Evolutionary conservation across 345 rosid species (phyloP), one percentile per base, ranked within the genome.

Genomic region (Rhodamnia rubescens): DNA sequence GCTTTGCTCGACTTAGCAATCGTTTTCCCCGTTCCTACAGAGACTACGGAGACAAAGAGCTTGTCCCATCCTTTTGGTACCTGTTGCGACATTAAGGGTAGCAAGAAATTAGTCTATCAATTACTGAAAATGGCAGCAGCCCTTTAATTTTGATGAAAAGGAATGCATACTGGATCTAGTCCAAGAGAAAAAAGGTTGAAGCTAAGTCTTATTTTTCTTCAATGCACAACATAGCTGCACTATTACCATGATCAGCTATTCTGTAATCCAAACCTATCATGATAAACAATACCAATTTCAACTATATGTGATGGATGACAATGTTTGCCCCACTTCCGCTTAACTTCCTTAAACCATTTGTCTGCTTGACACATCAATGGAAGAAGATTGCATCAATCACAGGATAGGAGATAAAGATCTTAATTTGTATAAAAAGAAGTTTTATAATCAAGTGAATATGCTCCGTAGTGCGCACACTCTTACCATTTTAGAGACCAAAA

Each of bases 21-120:
- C 9, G 92, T 89, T 87, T 89, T 92, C 83, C 95, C 95, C 0
- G 90, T 89, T 87, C 90, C 91, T 74, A 87, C 88, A 4, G 92
- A 91, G 74, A 92, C 26, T 21, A 92, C 32, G 1, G 92, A 91
- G 85, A 92, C 89, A 86, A 86, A 86, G 85, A 94, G 86, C 86
- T 88, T 92, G 89, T 94, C 96, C 96, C 96, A 94, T 89, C 96
- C 93, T 88, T 90, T 92, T 83, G 96, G 95, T 9, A 91, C 94
- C 94, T 93, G 44, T 69, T 69, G 78, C 32, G 47, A 22, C 44
- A 82, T 16, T 27, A 82, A 47, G 50, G 47, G 50, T 27, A 26
- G 36, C 21, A n/a, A 8, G 49, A 57, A 54, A 42, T 5, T 40
- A 29, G 53, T 53, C n/a, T 44, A 54, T 29, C 64, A 52, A 51